Conservation (phyloP, 2,329 filamentous ascomycete genomes). For the Cladophialophora chaetospira region DNA sequence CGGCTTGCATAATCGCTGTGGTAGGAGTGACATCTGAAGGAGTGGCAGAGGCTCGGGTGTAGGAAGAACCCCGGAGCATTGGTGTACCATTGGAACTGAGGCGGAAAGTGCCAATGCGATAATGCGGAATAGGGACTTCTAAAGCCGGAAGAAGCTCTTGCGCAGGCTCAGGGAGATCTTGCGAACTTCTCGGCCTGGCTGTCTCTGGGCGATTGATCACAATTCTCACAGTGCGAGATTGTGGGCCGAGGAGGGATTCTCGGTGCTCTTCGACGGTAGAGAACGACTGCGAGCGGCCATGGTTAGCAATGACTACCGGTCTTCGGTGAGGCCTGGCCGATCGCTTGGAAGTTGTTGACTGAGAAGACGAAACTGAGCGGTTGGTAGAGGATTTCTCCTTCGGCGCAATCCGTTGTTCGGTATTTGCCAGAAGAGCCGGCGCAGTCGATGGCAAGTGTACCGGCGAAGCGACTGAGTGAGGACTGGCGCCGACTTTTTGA, state of each 20-base stretch:
- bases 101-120: conserved; percentile 76
- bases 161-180: conserved; percentile 45
- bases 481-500: conserved; percentile 39
- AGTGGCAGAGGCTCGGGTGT: conserved; percentile 63
- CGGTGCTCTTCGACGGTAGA: conserved; percentile 71
- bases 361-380: conserved; percentile 15
- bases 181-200: conserved; percentile 65
- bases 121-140: conserved; percentile 78
- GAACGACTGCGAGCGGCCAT: conserved; percentile 60
- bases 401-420: conserved; percentile 16
- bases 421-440: conserved; percentile 28
- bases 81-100: conserved; percentile 78
- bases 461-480: conserved; percentile 39
- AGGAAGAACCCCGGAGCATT: conserved; percentile 77
- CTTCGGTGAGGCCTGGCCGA: conserved; percentile 4
- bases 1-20: conserved; percentile 38
- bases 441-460: conserved; percentile 60
- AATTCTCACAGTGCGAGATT: conserved; percentile 73
- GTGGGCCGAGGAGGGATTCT: conserved; percentile 39
- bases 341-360: conserved; percentile 12
- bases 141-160: conserved; percentile 57
- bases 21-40: conserved; percentile 37
- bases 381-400: conserved; percentile 1
- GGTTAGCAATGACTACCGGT: conserved; percentile 27
- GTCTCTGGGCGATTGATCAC: conserved; percentile 73